Base-by-base conservation (phyloP, 805 yeast species). In the Scheffersomyces ergatensis region DNA sequence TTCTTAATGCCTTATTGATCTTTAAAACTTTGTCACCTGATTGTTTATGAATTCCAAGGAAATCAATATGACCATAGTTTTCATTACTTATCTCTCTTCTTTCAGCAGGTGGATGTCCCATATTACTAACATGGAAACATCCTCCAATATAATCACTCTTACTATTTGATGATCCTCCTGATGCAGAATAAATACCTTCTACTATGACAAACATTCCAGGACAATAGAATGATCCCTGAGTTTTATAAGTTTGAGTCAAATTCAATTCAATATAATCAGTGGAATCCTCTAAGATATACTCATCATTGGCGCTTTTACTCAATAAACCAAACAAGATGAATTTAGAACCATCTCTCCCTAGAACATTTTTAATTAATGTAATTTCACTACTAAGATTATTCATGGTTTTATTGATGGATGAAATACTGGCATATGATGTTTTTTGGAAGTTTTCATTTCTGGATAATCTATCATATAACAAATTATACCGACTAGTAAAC, bases 31-130 rank as follows among this genome's bases (percentile, higher is more conserved):
- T 51, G 42, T 44, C 51, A 75, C 81, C 49, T 14, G 47, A 46
- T 33, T 65, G 69, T 41, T 51, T 54, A 43, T 68, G 67, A 29
- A 68, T 60, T 5, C 74, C 74, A 55, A 69, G 62, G 49, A 89
- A 83, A 59, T 93, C 98, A 18, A 87, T 51, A 49, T 84, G 76
- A 1, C 96, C 98, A 44, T 81, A 81, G 1, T 83, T 82, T 19
- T 85, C 90, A 41, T 81, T 54, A 1, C 95, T 73, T 0, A 55
- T 60, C 7, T 74, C 81, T 43, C 97, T 71, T 47, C 77, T 70
- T 57, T 93, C 99, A 3, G 89, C 83, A 0, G 93, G 89, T 2
- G 99, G 98, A 44, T 89, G 96, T 3, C 85, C 84, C 37, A 93
- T 72, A 4, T 84, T 76, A 21, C 85, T 74, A 1, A 85, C 95